Evolutionary conservation across 805 yeast genomes (phyloP).

Genomic region (Komagataella populi): DNA sequence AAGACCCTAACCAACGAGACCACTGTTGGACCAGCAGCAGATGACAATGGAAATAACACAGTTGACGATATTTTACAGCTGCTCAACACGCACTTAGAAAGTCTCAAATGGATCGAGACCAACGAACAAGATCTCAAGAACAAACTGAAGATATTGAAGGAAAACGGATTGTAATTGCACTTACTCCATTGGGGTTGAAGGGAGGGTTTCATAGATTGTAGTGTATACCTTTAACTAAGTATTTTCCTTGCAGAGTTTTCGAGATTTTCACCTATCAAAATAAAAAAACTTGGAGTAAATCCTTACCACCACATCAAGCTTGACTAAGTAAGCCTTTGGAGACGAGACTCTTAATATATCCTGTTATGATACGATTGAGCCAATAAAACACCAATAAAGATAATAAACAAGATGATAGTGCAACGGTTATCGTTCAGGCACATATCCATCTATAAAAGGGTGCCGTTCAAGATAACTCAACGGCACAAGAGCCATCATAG

Average conservation of each 20-base stretch:
- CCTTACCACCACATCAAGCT: background rate
- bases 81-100: constrained; percentile 79
- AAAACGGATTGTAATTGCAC: constrained; percentile 1
- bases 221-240: background rate
- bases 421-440: background rate
- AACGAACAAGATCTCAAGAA: constrained; percentile 56
- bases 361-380: background rate
- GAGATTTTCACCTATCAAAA: background rate
- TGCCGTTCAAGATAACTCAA: background rate
- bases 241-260: background rate
- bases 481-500: background rate
- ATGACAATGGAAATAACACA: constrained; percentile 22
- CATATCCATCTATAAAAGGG: background rate
- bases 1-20: constrained; percentile 29
- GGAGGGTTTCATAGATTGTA: background rate
- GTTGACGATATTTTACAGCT: constrained; percentile 64
- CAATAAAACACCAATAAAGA: background rate
- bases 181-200: background rate
- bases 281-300: background rate
- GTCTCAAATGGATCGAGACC: constrained; percentile 75
- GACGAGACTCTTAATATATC: background rate
- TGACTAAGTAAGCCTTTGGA: background rate
- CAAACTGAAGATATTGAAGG: constrained; percentile 34
- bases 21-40: constrained; percentile 12
- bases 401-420: background rate